phyloP scores from a whole-genome alignment of 768 basidiomycete genomes.

The Panaeolus papilionaceus region DNA sequence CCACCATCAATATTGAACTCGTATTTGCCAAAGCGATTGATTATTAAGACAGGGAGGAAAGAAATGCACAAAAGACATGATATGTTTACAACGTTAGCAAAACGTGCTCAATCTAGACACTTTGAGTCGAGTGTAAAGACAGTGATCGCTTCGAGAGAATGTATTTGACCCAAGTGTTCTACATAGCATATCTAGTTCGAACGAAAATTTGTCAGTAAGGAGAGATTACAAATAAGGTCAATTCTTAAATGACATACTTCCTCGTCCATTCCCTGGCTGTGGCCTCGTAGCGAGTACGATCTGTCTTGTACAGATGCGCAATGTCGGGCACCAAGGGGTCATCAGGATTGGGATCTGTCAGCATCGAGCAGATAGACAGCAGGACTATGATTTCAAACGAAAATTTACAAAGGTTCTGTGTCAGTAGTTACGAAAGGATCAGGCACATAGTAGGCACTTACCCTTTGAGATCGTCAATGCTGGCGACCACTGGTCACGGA shows the following conservation, averaged over 20 bases:
- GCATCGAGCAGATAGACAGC: constrained; percentile 98
- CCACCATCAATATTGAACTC: neutral
- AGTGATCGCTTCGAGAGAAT: constrained; percentile 26
- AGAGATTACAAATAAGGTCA: constrained; percentile 24
- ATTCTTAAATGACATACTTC: constrained; percentile 69
- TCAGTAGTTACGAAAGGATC: constrained; percentile 15
- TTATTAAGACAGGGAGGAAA: constrained; percentile 38
- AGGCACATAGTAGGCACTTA: constrained; percentile 38
- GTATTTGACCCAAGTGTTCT: constrained; percentile 30
- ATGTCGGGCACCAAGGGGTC: constrained; percentile 99
- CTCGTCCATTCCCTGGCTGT: constrained; percentile 99
- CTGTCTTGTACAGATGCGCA: constrained; percentile 99
- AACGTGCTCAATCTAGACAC: constrained; percentile 38
- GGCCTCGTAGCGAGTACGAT: constrained; percentile 95
- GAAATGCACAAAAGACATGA: constrained; percentile 35
- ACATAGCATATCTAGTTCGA: constrained; percentile 56
- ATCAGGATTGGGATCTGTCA: constrained; percentile 99
- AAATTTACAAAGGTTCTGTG: constrained; percentile 4
- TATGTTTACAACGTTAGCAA: constrained; percentile 41
- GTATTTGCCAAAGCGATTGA: constrained; percentile 24
- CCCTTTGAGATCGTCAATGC: constrained; percentile 99
- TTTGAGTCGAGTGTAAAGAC: constrained; percentile 30
- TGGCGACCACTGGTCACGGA: constrained; percentile 99
- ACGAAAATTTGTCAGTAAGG: constrained; percentile 1
- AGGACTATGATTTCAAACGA: constrained; percentile 60